Evolutionary conservation across 2,329 filamentous ascomycete genomes (phyloP), one percentile per base, ranked within the genome.

Genomic region (Botrytis porri): DNA sequence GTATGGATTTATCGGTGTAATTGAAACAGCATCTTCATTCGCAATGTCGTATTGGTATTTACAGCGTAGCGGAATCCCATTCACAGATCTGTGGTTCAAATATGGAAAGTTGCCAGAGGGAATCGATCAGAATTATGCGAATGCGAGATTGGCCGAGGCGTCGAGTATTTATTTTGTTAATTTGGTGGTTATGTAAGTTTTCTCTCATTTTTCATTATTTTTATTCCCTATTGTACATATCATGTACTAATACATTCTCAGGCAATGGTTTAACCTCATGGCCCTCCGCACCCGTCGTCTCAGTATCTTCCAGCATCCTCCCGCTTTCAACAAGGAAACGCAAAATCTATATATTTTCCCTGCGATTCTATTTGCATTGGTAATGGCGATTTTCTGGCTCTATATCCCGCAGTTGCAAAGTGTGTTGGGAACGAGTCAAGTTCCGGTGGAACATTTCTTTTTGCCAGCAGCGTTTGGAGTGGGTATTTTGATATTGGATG

Each of bases 401-500:
- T 93, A 94, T 77, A 87, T 92, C 1, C 90, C 90, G 0, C 83
- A 84, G 4, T 83, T 94, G 41, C 89, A 92, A 79, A 78, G 80
- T 0, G 84, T 87, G 0, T 82, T 93, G 3, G 85, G 81, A 29
- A 93, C 90, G 0, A 85, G 88, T 0, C 79, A 82, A 0, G 88
- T 94, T 0, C 90, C 92, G 0, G 88, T 89, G 0, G 91, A 92
- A 81, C 85, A 94, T 77, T 95, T 90, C 87, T 94, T 95, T 80
- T 79, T 95, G 63, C 92, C 92, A 0, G 88, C 92, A 79, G 86
- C 88, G 0, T 93, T 94, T 80, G 93, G 92, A 0, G 74, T 90
- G 48, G 88, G 83, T 0, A 83, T 92, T 37, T 79, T 93, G 70
- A 76, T 89, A 20, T 78, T 92, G 16, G 91, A 94, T 78, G 92